Conservation (phyloP, 2,329 filamentous ascomycete species). For the Talaromyces atroroseus region DNA sequence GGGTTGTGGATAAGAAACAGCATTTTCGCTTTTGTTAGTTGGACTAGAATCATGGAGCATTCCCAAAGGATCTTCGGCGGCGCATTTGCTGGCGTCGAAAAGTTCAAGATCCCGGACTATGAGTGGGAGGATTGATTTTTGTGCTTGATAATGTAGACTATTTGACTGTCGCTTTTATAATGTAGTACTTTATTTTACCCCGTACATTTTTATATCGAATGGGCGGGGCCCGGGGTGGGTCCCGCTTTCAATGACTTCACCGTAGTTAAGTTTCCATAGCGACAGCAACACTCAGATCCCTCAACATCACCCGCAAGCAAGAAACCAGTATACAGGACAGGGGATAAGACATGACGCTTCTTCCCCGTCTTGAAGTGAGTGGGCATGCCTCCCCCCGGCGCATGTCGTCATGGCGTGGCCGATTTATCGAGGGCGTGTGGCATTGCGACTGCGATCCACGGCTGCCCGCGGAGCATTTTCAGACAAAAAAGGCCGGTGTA, state of each 20-base stretch:
- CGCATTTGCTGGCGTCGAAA: conserved; percentile 27
- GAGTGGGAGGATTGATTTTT: conserved; percentile 22
- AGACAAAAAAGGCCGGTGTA: conserved; percentile 52
- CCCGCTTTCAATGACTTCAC: no score
- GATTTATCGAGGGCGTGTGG: conserved; percentile 44
- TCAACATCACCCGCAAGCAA: neutral
- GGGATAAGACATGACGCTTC: neutral
- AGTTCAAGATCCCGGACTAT: conserved; percentile 37
- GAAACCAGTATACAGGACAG: no score
- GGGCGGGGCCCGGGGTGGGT: no score
- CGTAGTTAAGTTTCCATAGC: no score
- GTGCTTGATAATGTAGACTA: no score
- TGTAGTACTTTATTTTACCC: no score
- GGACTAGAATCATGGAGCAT: conserved; percentile 31
- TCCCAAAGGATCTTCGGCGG: conserved; percentile 25
- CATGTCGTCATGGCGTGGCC: conserved; percentile 26
- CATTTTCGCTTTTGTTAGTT: conserved; percentile 37
- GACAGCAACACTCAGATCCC: no score
- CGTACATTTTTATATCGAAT: no score
- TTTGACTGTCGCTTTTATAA: no score
- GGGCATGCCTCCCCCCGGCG: neutral
- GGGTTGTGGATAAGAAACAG: conserved; percentile 43
- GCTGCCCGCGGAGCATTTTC: conserved; percentile 49
- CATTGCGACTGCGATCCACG: conserved; percentile 53
- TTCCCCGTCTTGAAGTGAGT: neutral